These are phyloP conservation scores for Sporothrix protearum DNA, from an alignment of 2,329 filamentous ascomycete genomes.

Conservation along the genomic window DNA sequence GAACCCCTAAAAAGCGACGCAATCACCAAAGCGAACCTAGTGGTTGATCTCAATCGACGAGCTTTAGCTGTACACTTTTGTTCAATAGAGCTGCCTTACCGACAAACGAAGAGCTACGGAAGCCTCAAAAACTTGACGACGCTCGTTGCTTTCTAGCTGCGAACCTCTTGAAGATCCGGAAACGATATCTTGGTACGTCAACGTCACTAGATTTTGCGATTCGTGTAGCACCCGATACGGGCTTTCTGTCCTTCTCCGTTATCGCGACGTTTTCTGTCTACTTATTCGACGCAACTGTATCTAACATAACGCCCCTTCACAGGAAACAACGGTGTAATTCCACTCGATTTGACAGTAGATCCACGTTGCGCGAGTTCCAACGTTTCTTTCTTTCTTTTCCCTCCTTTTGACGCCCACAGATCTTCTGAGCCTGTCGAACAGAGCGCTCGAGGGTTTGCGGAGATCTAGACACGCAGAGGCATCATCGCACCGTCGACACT, in stretches of 20 bases:
- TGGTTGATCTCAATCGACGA: not conserved
- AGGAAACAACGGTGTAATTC: constrained; percentile 14
- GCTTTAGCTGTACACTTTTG: constrained; percentile 10
- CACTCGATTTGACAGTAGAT: not conserved
- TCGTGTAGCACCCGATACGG: not conserved
- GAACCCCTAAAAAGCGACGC: not conserved
- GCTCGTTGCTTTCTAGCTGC: constrained; percentile 27
- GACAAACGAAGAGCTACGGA: constrained; percentile 8
- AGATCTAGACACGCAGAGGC: constrained; percentile 25
- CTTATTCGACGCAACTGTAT: not conserved
- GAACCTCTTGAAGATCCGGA: constrained; percentile 12
- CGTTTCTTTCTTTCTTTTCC: not conserved
- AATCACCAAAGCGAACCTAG: not conserved
- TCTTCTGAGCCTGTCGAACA: constrained; percentile 24
- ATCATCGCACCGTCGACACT: constrained; percentile 18
- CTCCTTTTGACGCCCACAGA: constrained; percentile 27
- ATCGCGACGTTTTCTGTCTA: not conserved
- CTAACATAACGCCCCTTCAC: not conserved
- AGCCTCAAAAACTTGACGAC: constrained; percentile 19
- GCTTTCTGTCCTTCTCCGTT: not conserved
- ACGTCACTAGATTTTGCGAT: not conserved
- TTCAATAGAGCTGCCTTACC: not conserved
- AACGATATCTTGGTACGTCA: constrained; percentile 1
- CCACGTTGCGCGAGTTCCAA: not conserved
- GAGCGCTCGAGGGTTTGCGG: constrained; percentile 29